Base-by-base conservation (phyloP, 2,329 filamentous ascomycete species). In the Cladophialophora immunda region DNA sequence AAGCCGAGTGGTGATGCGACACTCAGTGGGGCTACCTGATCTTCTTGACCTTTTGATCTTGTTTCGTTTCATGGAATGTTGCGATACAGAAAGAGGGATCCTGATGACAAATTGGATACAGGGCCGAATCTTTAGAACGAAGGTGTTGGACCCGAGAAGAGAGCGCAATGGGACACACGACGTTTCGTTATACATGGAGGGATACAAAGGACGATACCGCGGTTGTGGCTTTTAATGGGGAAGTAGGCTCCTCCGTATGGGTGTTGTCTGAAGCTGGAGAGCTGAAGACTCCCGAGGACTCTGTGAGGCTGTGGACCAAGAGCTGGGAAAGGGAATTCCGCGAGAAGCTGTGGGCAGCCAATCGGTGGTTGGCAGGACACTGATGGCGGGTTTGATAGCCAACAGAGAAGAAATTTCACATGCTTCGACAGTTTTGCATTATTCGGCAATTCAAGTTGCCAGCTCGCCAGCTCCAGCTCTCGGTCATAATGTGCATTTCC, bases 11-110 rank as follows among this genome's bases (percentile, higher is more conserved):
- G 63, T 62, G 69, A 70, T 64, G 72, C 68, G 29, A 66, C 58
- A 55, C 67, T 73, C 64, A 71, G 69, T 72, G 72, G 72, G 67
- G 68, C 71, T 34, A 73, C 71, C 62, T 73, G 58, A 70, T 58
- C 52, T 65, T 52, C 50, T 17, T 47, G 52, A 19, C 58, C 32
- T 54, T 47, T 62, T 61, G 52, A 30, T 55, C 45, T 54, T 29
- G 9, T 32, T 38, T 52, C 56, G 29, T 64, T 64, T 34, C 19
- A 55, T 36, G n/a, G 52, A 41, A 30, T 22, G 27, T 52, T 64
- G 56, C 50, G 54, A 62, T 56, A 34, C 60, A 27, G 62, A 55
- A 56, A 58, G 50, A 67, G 25, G 45, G 22, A 50, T 64, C 55
- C 68, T 70, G 65, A 70, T 62, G 38, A 64, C 56, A 25, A 45